Conservation (phyloP, 441 rosid species). For the Erodium texanum region DNA sequence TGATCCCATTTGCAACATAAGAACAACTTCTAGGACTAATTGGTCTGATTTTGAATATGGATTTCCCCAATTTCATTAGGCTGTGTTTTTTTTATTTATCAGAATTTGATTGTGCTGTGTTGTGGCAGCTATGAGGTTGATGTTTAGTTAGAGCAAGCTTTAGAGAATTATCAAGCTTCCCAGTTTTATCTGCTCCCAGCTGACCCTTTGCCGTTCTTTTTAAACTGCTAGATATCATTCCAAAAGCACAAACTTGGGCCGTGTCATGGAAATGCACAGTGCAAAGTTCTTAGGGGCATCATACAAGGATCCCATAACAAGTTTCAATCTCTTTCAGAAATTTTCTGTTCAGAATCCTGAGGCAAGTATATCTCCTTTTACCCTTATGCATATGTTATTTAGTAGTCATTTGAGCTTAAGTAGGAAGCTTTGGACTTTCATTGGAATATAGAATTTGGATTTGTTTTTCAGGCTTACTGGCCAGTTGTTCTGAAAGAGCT, state of each 20-base stretch:
- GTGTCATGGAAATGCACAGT: conserved; percentile 55
- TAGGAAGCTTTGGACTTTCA: neutral
- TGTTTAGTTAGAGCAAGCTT: no score
- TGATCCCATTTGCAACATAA: no score
- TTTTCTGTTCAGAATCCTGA: conserved; percentile 60
- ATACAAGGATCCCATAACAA: conserved; percentile 64
- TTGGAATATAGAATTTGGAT: conserved; percentile 1
- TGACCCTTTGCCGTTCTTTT: neutral
- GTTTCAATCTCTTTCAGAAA: conserved; percentile 49
- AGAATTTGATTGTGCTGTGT: neutral
- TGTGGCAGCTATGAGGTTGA: no score
- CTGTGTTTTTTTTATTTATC: no score
- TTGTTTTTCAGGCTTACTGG: conserved; percentile 52
- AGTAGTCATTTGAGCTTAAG: neutral
- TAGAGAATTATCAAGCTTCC: no score
- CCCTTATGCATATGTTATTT: neutral
- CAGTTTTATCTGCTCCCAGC: no score
- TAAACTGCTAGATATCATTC: conserved; percentile 33
- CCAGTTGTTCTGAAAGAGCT: conserved; percentile 52
- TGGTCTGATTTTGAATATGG: neutral
- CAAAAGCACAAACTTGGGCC: conserved; percentile 55
- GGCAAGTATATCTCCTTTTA: conserved; percentile 25
- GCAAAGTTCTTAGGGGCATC: conserved; percentile 48
- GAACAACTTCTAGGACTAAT: no score
- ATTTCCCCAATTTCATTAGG: neutral